Base-by-base conservation (phyloP, 2,329 filamentous ascomycete genomes). In the Sclerotinia borealis region DNA sequence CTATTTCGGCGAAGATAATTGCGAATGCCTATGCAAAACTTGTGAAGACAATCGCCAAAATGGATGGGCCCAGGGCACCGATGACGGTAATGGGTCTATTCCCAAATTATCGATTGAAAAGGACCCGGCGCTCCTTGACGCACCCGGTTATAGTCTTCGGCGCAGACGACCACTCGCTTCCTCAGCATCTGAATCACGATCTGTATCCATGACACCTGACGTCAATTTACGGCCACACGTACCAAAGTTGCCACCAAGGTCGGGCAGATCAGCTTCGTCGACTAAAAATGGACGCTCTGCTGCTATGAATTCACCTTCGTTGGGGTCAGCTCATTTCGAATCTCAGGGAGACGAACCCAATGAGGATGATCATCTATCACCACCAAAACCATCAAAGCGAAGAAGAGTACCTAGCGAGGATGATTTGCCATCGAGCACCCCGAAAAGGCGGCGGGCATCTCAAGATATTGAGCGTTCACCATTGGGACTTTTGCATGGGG, bases 1-100 rank as follows among this genome's bases (percentile, higher is more conserved):
- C 73, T 99, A 99, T 75, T 99, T 99, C 77, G 95, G 95, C 2
- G 88, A 92, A 50, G 86, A 93, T 74, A 99, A 99, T 70, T 93
- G 92, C 75, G 95, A 99, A 74, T 99, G 95, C 74, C 79, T 99
- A 1, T 99, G 95, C 75, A 83, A 84, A 69, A 95, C 90, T 0
- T 99, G 95, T 75, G 95, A 99, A 77, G 80, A 83, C 27, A 79
- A 81, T 3, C 78, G 85, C 63, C 81, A 83, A 60, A 98, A 97
- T 74, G 95, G 95, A 1, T 99, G 96, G 96, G 64, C 69, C 22
- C 83, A 85, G 43, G 83, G 79, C 0, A 78, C 78, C 17, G 79
- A 80, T 4, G 79, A 49, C 7, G 79, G 71, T 8, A 67, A 66
- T 27, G 68, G 67, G 25, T 65, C 62, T 29, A 54, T 67, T 31